phyloP scores from a whole-genome alignment of 1,284 basidiomycete genomes.

The Anthracocystis setariae region DNA sequence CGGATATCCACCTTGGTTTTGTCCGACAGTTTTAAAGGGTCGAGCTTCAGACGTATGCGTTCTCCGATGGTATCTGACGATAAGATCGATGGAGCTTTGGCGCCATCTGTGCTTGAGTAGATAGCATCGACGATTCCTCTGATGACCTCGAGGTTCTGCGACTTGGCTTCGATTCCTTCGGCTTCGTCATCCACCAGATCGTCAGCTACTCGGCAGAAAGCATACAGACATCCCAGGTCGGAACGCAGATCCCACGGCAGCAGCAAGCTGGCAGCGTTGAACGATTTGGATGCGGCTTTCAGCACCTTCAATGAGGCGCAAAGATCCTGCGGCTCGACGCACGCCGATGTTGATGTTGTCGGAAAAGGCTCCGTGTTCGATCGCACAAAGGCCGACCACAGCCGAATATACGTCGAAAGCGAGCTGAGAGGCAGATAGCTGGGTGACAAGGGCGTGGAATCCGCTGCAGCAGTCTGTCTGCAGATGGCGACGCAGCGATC shows the following conservation, averaged over 20 bases:
- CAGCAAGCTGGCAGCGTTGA: slow-evolving; percentile 53
- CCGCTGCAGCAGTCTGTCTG: slow-evolving; percentile 9
- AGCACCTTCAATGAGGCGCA: slow-evolving; percentile 31
- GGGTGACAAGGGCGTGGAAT: slow-evolving; percentile 41
- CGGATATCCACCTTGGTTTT: slow-evolving; percentile 28
- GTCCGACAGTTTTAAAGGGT: slow-evolving; percentile 9
- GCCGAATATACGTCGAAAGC: slow-evolving; percentile 26
- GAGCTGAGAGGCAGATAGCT: slow-evolving; percentile 46
- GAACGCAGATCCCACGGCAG: slow-evolving; percentile 62
- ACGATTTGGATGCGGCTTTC: slow-evolving; percentile 53
- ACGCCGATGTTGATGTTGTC: slow-evolving; percentile 10
- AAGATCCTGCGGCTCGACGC: slow-evolving; percentile 34
- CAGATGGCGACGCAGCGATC: slow-evolving; percentile 60
- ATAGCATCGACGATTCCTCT: slow-evolving; percentile 35
- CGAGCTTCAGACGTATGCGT: slow-evolving; percentile 26
- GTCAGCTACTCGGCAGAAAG: slow-evolving; percentile 58
- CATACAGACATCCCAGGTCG: slow-evolving; percentile 59
- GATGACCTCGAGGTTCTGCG: slow-evolving; percentile 28
- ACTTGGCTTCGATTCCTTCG: slow-evolving; percentile 25
- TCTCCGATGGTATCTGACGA: slow-evolving; percentile 8
- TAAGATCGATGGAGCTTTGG: neutral
- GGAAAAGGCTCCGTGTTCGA: slow-evolving; percentile 12
- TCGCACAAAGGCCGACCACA: slow-evolving; percentile 52
- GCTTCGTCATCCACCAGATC: slow-evolving; percentile 55
- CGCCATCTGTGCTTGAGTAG: slow-evolving; percentile 10